These are phyloP conservation scores for Penicillium malachiteum DNA, from an alignment of 495 filamentous ascomycete species.

Conservation along the genomic window DNA sequence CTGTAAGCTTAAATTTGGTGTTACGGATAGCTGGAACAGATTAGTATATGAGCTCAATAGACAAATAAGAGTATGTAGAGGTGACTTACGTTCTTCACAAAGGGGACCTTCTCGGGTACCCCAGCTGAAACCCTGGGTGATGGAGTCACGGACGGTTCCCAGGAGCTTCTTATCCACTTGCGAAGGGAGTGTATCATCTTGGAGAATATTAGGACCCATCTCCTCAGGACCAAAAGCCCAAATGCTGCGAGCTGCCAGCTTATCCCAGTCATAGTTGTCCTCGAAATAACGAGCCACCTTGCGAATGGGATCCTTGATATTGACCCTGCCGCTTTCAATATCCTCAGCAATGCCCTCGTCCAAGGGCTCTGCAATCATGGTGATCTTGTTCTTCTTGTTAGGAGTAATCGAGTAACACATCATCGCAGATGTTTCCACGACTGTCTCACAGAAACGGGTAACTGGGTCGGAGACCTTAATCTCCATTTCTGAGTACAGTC, in stretches of 20 bases:
- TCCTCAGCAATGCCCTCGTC: slow-evolving; percentile 94
- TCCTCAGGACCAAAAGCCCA: slow-evolving; percentile 99
- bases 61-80: slow-evolving; percentile 4
- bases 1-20: slow-evolving; percentile 91
- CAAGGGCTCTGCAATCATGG: slow-evolving; percentile 94
- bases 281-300: slow-evolving; percentile 97
- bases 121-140: slow-evolving; percentile 95
- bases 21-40: slow-evolving; percentile 77
- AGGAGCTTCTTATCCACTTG: slow-evolving; percentile 88
- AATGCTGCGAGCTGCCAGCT: slow-evolving; percentile 89
- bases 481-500: slow-evolving; percentile 98
- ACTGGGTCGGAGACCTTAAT: slow-evolving; percentile 98
- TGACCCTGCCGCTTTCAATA: slow-evolving; percentile 87
- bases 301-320: slow-evolving; percentile 87
- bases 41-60: slow-evolving; percentile 14
- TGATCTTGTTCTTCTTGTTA: slow-evolving; percentile 99
- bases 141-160: slow-evolving; percentile 82
- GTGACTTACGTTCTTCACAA: slow-evolving; percentile 91
- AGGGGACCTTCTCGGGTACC: slow-evolving; percentile 91
- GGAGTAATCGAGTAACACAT: slow-evolving; percentile 98
- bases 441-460: slow-evolving; percentile 95
- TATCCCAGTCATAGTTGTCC: slow-evolving; percentile 95
- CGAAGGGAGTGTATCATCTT: slow-evolving; percentile 91
- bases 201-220: slow-evolving; percentile 90
- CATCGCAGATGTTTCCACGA: slow-evolving; percentile 94